Evolutionary conservation across 2,329 filamentous ascomycete genomes (phyloP).

Genomic region (Exophiala aquamarina): DNA sequence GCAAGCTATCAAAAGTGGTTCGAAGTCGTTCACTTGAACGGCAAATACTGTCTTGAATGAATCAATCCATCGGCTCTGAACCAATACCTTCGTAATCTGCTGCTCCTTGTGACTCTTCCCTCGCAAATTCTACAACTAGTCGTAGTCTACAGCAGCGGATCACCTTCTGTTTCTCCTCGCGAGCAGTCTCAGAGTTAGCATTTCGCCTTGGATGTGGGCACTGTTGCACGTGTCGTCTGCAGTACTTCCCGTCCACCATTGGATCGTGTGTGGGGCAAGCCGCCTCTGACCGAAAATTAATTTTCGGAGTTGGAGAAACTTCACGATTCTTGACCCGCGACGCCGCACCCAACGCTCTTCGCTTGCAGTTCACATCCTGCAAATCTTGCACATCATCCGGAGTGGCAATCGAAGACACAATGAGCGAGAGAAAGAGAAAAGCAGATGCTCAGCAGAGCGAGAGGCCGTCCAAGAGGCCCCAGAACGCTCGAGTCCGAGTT

Average conservation of each 20-base stretch:
- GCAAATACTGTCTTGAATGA: neutral
- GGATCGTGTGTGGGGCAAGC: neutral
- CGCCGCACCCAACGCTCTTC: too few relatives aligned
- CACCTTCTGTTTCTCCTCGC: too few relatives aligned
- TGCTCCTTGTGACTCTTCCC: too few relatives aligned
- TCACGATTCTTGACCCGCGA: neutral
- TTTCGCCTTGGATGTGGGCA: neutral
- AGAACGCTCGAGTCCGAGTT: constrained; percentile 22
- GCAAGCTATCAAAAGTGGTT: constrained; percentile 7
- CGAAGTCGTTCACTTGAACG: constrained; percentile 1
- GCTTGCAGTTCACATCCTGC: too few relatives aligned
- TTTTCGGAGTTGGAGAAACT: constrained; percentile 11
- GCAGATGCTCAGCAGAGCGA: constrained; percentile 9
- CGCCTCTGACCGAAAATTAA: constrained; percentile 6
- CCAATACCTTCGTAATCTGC: neutral
- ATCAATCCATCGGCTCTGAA: constrained; percentile 16
- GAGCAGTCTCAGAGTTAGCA: too few relatives aligned
- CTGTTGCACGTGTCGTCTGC: neutral
- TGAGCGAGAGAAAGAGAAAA: constrained; percentile 28
- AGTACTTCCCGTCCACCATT: neutral
- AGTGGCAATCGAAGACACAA: constrained; percentile 34
- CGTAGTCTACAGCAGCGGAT: too few relatives aligned
- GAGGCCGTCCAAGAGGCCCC: constrained; percentile 23
- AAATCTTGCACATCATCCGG: too few relatives aligned
- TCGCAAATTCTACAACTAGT: too few relatives aligned